These are phyloP conservation scores for Blastomyces silverae DNA, from an alignment of 2,329 filamentous ascomycete species.

Conservation along the genomic window DNA sequence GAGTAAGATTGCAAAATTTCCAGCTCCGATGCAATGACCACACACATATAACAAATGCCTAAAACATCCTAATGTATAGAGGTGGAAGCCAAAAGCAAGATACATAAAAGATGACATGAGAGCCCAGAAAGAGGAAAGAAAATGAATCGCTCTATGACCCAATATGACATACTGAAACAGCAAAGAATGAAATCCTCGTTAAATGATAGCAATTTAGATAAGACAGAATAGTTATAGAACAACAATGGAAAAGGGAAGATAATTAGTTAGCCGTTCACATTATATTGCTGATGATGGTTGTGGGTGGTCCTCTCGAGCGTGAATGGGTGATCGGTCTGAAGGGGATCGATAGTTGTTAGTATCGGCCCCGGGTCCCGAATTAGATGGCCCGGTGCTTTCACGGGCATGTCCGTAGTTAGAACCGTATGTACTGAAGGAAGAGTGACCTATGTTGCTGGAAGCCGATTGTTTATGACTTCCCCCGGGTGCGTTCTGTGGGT, in stretches of 20 bases:
- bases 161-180: neutral
- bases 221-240: neutral
- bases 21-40: neutral
- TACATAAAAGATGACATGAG: neutral
- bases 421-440: constrained; percentile 7
- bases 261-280: neutral
- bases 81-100: neutral
- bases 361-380: neutral
- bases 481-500: neutral
- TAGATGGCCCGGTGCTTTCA: neutral
- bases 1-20: neutral
- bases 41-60: neutral
- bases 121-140: neutral
- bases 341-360: constrained; percentile 6
- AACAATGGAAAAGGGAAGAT: neutral
- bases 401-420: neutral
- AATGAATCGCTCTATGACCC: constrained; percentile 1
- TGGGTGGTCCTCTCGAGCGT: neutral
- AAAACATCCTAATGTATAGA: neutral
- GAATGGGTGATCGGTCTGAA: constrained; percentile 7
- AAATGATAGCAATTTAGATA: neutral
- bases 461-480: constrained; percentile 6
- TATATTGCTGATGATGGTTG: neutral
- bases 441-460: neutral
- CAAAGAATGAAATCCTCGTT: neutral